Base-by-base conservation (phyloP, 306 rosid species). In the Acacia confusa region DNA sequence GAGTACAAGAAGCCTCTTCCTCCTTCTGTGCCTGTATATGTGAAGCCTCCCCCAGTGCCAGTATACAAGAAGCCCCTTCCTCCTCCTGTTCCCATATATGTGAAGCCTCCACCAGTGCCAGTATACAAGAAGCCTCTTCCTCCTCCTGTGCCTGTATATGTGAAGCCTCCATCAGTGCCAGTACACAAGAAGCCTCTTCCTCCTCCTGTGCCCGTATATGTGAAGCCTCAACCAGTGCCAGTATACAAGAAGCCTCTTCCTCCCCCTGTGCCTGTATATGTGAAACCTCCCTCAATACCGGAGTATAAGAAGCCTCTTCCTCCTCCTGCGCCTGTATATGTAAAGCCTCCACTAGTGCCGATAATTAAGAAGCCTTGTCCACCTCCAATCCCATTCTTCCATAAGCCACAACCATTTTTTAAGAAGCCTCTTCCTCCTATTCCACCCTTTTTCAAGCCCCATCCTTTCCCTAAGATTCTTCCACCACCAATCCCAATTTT, bases 151-250 rank as follows among this genome's bases (percentile, higher is more conserved):
- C 34, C 34, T 22, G 2, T 57, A n/a, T 57, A n/a, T n/a, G n/a
- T n/a, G n/a, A n/a, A n/a, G n/a, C n/a, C n/a, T n/a, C n/a, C n/a
- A n/a, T n/a, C n/a, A n/a, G n/a, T n/a, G n/a, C n/a, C n/a, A n/a
- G n/a, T n/a, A n/a, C n/a, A n/a, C n/a, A n/a, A 57, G 16, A 24
- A 58, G 30, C 64, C 64, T 9, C 0, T 16, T 6, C 70, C 41
- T 67, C 48, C 72, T 2, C 78, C 65, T 0, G 50, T 65, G 1
- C 86, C 84, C 0, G 4, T 58, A 0, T 47, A 40, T 25, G 60
- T 72, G 66, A 78, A 84, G 14, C 87, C 89, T 24, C 85, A 85
- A 7, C 84, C 85, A n/a, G n/a, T n/a, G n/a, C n/a, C n/a, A n/a
- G n/a, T n/a, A n/a, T n/a, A n/a, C n/a, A n/a, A n/a, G n/a, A n/a